Percentiles rank a stretch among this genome's conserved stretches.
These are phyloP conservation scores for Phytopythium chamaehyphon DNA, from an alignment of 352 stramenopile genomes.

Conservation along the genomic window DNA sequence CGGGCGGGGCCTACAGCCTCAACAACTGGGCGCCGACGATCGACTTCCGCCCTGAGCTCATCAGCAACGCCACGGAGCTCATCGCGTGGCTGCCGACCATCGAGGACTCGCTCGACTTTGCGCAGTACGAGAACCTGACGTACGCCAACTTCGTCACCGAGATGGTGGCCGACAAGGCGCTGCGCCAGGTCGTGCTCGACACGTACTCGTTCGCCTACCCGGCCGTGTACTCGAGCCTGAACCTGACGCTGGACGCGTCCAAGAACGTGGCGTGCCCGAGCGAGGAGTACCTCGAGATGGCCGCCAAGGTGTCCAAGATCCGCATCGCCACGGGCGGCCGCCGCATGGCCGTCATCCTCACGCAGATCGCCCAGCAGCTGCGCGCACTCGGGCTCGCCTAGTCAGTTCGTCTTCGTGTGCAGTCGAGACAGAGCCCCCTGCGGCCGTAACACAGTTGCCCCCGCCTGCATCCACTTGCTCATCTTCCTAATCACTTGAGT, in stretches of 20 bases:
- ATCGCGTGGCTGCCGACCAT: constrained; percentile 24
- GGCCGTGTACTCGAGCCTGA: constrained; percentile 34
- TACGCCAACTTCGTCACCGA: constrained; percentile 29
- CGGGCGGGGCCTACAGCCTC: constrained; percentile 36
- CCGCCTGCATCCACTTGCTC: too few species aligned
- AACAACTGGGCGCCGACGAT: constrained; percentile 51
- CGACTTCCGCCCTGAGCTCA: constrained; percentile 16
- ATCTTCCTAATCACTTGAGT: too few species aligned
- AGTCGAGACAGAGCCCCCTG: neutral
- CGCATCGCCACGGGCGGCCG: constrained; percentile 46
- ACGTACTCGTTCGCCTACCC: constrained; percentile 40
- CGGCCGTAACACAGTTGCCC: too few species aligned
- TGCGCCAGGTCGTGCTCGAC: constrained; percentile 34
- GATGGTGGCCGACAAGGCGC: constrained; percentile 21
- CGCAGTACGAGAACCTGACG: constrained; percentile 29
- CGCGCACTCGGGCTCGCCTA: constrained; percentile 29
- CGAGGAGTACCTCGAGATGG: constrained; percentile 28
- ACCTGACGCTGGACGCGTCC: constrained; percentile 16
- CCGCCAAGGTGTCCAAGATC: constrained; percentile 31
- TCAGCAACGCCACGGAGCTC: constrained; percentile 46
- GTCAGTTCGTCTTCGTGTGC: neutral
- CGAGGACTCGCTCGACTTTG: constrained; percentile 32
- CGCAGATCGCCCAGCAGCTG: constrained; percentile 47
- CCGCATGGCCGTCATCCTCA: constrained; percentile 52
- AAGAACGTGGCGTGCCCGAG: constrained; percentile 33